A percentile compares a stretch with the other conserved stretches of the same genome.
phyloP scores from a whole-genome alignment of 78 protist species.

The Acrasis kona region DNA sequence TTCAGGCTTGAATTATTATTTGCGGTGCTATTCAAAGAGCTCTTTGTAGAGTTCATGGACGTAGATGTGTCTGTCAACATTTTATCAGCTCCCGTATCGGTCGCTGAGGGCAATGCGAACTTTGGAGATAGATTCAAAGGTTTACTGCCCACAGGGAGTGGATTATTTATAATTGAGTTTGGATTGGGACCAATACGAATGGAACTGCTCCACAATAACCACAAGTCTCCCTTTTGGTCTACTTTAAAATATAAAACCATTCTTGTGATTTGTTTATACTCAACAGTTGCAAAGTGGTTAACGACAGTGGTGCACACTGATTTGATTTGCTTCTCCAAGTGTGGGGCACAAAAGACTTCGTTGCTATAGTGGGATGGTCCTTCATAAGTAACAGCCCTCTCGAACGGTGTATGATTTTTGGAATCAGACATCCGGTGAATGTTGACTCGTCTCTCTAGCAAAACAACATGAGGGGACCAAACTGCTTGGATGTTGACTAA shows the following conservation, averaged over 20 bases:
- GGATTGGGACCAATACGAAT: too few relatives aligned
- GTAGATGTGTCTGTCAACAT: too few relatives aligned
- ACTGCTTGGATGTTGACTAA: slow-evolving; percentile 25
- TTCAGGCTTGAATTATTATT: too few relatives aligned
- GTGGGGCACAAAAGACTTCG: slow-evolving; percentile 21
- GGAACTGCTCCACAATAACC: slow-evolving; percentile 25
- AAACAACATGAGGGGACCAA: slow-evolving; percentile 20
- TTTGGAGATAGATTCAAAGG: slow-evolving; percentile 14
- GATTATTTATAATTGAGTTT: too few relatives aligned
- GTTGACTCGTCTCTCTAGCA: slow-evolving; percentile 15
- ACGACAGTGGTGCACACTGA: slow-evolving; percentile 18
- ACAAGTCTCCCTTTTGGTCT: background rate
- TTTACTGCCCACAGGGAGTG: too few relatives aligned
- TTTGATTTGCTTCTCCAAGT: background rate
- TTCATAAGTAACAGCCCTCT: slow-evolving; percentile 20
- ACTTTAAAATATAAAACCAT: slow-evolving; percentile 29
- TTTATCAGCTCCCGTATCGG: background rate
- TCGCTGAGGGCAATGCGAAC: slow-evolving; percentile 6
- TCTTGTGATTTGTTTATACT: slow-evolving; percentile 23
- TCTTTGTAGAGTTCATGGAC: too few relatives aligned
- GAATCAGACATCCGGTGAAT: background rate
- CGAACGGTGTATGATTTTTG: slow-evolving; percentile 5
- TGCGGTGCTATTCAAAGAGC: too few relatives aligned
- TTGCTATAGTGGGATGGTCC: slow-evolving; percentile 19
- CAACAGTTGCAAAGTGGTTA: slow-evolving; percentile 12